Conservation (phyloP, 2,329 filamentous ascomycete genomes). For the Exophiala xenobiotica region DNA sequence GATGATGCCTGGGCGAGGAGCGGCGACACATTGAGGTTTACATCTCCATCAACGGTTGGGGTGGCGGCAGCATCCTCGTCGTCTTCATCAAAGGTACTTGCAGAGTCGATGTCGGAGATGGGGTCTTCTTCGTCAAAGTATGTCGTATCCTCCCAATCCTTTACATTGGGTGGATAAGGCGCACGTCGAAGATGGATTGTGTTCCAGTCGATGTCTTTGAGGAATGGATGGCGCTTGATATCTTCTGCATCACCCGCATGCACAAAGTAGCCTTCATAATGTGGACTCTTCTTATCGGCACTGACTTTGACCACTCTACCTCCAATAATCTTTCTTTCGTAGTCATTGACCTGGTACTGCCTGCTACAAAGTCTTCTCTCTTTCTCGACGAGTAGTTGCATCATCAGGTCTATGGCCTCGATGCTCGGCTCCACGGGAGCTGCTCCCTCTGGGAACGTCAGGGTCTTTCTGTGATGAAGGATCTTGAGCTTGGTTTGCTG, state of each 20-base stretch:
- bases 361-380: conserved; percentile 73
- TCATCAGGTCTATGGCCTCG: conserved; percentile 75
- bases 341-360: conserved; percentile 69
- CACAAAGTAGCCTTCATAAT: conserved; percentile 62
- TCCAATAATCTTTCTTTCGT: conserved; percentile 30
- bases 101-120: conserved; percentile 61
- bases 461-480: conserved; percentile 66
- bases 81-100: conserved; percentile 37
- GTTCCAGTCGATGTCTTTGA: conserved; percentile 75
- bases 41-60: conserved; percentile 5
- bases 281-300: conserved; percentile 36
- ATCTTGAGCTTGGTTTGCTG: conserved; percentile 86
- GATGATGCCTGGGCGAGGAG: not conserved
- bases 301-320: conserved; percentile 24
- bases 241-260: conserved; percentile 82
- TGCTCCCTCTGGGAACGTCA: conserved; percentile 66
- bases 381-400: conserved; percentile 69
- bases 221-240: conserved; percentile 87
- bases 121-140: conserved; percentile 86
- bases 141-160: conserved; percentile 69
- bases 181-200: conserved; percentile 68
- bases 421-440: conserved; percentile 44
- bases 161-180: conserved; percentile 76
- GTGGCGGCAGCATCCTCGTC: conserved; percentile 47
- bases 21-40: not conserved